Percentiles rank a stretch among this genome's conserved stretches.
Conservation (phyloP, 495 filamentous ascomycete species). For the Xylaria telfairii region DNA sequence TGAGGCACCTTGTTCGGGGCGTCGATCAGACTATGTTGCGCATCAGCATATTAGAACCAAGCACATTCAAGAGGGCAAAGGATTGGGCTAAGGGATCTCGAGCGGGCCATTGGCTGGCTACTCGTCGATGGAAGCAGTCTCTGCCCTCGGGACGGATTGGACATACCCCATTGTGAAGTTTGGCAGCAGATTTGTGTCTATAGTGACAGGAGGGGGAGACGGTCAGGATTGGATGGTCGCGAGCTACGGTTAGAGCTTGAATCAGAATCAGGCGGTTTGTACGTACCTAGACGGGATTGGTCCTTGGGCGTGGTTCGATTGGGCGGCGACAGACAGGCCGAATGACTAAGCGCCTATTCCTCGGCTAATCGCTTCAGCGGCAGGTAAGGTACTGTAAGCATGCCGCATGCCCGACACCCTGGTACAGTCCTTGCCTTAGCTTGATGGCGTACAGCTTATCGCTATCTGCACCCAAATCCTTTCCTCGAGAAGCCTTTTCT, state of each 20-base stretch:
- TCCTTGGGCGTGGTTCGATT: conserved; percentile 37
- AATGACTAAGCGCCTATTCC: conserved; percentile 38
- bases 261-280: conserved; percentile 23
- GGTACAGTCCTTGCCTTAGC: not conserved
- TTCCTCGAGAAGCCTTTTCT: not conserved
- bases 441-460: not conserved
- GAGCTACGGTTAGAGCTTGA: conserved; percentile 36
- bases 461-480: not conserved
- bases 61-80: not conserved
- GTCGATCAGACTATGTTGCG: conserved; percentile 66
- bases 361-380: conserved; percentile 24
- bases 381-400: not conserved
- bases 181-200: conserved; percentile 15
- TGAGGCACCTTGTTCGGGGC: conserved; percentile 84
- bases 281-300: not conserved
- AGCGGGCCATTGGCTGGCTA: conserved; percentile 12
- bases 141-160: not conserved
- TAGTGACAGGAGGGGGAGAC: conserved; percentile 10
- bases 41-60: conserved; percentile 17
- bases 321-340: conserved; percentile 24
- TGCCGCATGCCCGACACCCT: not conserved
- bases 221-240: conserved; percentile 12
- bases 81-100: not conserved
- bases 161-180: conserved; percentile 38
- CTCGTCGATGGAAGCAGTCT: not conserved